Percentiles rank a stretch among this genome's conserved stretches.
phyloP scores from a whole-genome alignment of 192 early-diverging fungal species.

The Entomortierella parvispora region DNA sequence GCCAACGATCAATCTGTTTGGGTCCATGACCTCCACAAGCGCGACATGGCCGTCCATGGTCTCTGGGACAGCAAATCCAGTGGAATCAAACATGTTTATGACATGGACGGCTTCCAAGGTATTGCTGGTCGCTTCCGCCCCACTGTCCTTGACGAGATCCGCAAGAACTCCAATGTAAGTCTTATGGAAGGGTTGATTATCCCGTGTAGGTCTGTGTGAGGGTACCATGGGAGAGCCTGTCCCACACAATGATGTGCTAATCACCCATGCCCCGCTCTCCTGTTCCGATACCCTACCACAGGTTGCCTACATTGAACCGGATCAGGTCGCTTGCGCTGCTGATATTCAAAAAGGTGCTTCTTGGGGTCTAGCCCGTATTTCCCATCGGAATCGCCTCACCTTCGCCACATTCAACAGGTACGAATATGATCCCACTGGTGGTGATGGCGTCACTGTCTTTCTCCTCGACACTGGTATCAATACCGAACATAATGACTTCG shows the following conservation, averaged over 20 bases:
- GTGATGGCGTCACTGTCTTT: conserved; percentile 86
- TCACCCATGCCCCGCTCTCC: no score
- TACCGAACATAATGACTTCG: conserved; percentile 87
- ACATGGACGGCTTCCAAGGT: conserved; percentile 64
- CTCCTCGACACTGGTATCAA: conserved; percentile 95
- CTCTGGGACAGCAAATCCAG: conserved; percentile 73
- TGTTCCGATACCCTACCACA: no score
- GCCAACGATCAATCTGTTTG: conserved; percentile 59
- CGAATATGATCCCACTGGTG: conserved; percentile 70
- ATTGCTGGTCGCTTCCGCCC: conserved; percentile 72
- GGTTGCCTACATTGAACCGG: no score
- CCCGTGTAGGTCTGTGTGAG: neutral
- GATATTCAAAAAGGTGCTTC: no score
- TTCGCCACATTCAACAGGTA: conserved; percentile 75
- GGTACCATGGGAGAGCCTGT: no score
- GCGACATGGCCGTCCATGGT: conserved; percentile 58
- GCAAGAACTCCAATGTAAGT: conserved; percentile 56
- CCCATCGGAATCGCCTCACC: no score
- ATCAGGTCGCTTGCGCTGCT: no score
- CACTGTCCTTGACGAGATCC: conserved; percentile 70
- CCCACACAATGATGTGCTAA: no score
- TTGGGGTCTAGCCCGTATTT: no score
- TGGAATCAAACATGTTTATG: conserved; percentile 69
- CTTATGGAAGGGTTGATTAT: neutral
- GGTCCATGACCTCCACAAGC: conserved; percentile 50